Conservation (phyloP, 371 early-diverging fungal species). For the Mucor circinelloides region DNA sequence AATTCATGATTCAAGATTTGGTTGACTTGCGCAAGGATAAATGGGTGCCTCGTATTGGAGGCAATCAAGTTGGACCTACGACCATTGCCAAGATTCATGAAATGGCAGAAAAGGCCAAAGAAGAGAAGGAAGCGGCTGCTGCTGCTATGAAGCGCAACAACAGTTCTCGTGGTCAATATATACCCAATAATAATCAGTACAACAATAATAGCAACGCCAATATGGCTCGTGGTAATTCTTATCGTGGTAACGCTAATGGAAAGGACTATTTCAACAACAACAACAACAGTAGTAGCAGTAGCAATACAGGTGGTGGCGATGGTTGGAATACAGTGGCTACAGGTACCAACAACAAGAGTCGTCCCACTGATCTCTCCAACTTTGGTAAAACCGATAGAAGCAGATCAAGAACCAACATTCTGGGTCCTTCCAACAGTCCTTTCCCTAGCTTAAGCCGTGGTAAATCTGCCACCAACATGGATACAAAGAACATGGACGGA, state of each 20-base stretch:
- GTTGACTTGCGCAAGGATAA: conserved; percentile 83
- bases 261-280: conserved; percentile 11
- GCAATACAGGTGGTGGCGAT: conserved; percentile 38
- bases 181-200: conserved; percentile 31
- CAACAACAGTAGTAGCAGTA: background rate
- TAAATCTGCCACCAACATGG: conserved; percentile 32
- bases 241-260: conserved; percentile 51
- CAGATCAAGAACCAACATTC: conserved; percentile 54
- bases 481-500: conserved; percentile 31
- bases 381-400: conserved; percentile 81
- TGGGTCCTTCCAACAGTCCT: conserved; percentile 65
- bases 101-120: conserved; percentile 66
- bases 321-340: conserved; percentile 75
- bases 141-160: conserved; percentile 67
- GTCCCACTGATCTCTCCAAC: conserved; percentile 69
- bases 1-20: conserved; percentile 92
- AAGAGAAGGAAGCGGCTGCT: conserved; percentile 58
- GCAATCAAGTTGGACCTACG: conserved; percentile 72
- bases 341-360: conserved; percentile 43
- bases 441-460: conserved; percentile 52
- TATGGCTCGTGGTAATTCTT: conserved; percentile 68
- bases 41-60: conserved; percentile 71
- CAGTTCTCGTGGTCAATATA: conserved; percentile 60
- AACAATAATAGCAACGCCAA: conserved; percentile 20
- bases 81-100: conserved; percentile 91